Conservation (phyloP, 768 basidiomycete species). For the Lepiota subincarnata region DNA sequence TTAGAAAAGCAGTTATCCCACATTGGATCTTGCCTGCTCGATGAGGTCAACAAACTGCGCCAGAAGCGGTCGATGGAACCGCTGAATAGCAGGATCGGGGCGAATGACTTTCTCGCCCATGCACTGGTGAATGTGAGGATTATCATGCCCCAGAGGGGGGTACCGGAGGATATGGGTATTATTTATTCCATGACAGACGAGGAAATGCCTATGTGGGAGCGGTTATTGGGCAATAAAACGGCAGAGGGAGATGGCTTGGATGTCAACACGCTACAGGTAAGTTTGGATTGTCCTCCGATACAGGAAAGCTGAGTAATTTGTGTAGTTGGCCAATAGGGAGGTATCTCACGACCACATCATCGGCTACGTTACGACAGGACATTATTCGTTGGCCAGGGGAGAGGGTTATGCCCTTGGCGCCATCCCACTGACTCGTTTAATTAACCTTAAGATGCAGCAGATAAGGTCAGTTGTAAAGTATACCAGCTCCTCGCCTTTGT, state of each 20-base stretch:
- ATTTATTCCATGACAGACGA: conserved; percentile 63
- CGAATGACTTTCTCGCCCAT: conserved; percentile 46
- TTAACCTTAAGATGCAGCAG: conserved; percentile 50
- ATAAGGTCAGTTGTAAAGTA: conserved; percentile 24
- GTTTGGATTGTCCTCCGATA: conserved; percentile 10
- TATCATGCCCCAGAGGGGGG: conserved; percentile 60
- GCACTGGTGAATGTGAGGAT: conserved; percentile 70
- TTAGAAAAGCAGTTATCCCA: conserved; percentile 32
- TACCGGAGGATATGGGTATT: conserved; percentile 68
- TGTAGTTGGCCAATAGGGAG: conserved; percentile 41
- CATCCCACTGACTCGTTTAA: conserved; percentile 50
- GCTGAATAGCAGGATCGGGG: conserved; percentile 27
- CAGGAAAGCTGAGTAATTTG: not conserved
- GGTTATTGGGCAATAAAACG: conserved; percentile 14
- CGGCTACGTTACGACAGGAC: conserved; percentile 84
- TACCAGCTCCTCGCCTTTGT: not conserved
- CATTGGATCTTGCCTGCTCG: conserved; percentile 40
- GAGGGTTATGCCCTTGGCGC: conserved; percentile 76
- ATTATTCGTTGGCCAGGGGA: conserved; percentile 75
- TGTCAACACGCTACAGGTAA: conserved; percentile 16
- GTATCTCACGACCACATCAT: conserved; percentile 49
- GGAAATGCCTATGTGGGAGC: conserved; percentile 47
- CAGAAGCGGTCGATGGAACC: conserved; percentile 45
- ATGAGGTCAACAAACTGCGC: conserved; percentile 57
- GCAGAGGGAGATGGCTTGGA: not conserved